Base-by-base conservation (phyloP, 139 green algal genomes). In the Choricystis sp. region DNA sequence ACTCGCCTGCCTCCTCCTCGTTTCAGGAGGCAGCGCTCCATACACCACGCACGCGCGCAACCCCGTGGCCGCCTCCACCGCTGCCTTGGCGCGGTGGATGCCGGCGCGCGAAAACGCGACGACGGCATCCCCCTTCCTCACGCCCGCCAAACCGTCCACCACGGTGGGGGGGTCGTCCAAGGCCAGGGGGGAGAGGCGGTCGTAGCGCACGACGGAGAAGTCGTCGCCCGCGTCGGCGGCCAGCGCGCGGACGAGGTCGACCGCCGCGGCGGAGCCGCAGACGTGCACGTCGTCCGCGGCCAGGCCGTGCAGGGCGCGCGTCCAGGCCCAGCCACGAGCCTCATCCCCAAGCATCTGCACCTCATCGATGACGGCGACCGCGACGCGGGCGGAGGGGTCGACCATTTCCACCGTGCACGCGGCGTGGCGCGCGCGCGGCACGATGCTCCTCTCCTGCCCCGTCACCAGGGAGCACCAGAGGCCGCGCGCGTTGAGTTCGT, bases 371-470 rank as follows among this genome's bases (percentile, higher is more conserved):
- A 97, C 84, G 0, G 87, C 90, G 61, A 96, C 87, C 19, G 97
- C 89, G 31, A 86, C 68, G n/a, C 71, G 65, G 24, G 60, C 60
- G 29, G 59, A 29, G 59, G 71, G 61, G 61, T 68, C 72, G 0
- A 80, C 81, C 93, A 98, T 98, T 72, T 98, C 92, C 0, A 98
- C 78, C 1, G 92, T 98, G 78, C 87, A 96, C 3, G 91, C 69
- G 1, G 72, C 80, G 74, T 98, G 92, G n/a, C 59, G 21, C 2
- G 89, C 80, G 26, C 79, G 80, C 3, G 86, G 83, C 62, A 95
- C 74, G 22, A 75, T 61, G 30, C 76, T 70, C 29, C 78, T 68
- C 74, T 98, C 92, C 78, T 98, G 92, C 1, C 91, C 92, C 19
- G 79, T 86, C 49, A 85, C 49, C 19, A 86, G 61, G 66, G 71